phyloP scores from a whole-genome alignment of 2,329 filamentous ascomycete species.

The Capronia epimyces region DNA sequence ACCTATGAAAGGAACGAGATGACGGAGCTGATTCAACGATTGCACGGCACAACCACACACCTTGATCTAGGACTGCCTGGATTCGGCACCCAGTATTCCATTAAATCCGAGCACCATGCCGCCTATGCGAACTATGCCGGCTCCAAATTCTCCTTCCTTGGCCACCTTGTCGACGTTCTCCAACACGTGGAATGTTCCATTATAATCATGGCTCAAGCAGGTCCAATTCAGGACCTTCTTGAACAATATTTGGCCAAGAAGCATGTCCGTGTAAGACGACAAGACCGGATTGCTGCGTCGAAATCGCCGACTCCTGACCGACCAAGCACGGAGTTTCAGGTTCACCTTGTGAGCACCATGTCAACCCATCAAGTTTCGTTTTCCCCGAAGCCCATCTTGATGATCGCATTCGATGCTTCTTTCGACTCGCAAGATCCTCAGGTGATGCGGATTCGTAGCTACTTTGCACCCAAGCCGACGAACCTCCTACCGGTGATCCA shows the following conservation, averaged over 20 bases:
- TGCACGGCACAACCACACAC: conserved; percentile 42
- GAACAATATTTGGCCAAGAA: conserved; percentile 42
- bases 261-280: conserved; percentile 31
- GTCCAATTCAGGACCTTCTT: conserved; percentile 36
- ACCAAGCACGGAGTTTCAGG: conserved; percentile 31
- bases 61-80: conserved; percentile 42
- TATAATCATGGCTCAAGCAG: conserved; percentile 37
- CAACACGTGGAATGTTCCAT: conserved; percentile 36
- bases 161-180: conserved; percentile 38
- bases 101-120: conserved; percentile 37
- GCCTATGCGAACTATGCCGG: conserved; percentile 46
- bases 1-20: conserved; percentile 32
- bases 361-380: conserved; percentile 35
- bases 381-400: conserved; percentile 33
- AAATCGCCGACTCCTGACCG: conserved; percentile 9
- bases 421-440: conserved; percentile 39
- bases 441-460: conserved; percentile 37
- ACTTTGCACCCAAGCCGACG: conserved; percentile 32
- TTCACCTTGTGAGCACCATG: conserved; percentile 35
- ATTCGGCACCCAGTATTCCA: conserved; percentile 34
- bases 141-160: conserved; percentile 43
- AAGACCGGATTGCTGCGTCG: conserved; percentile 30
- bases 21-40: conserved; percentile 33
- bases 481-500: conserved; percentile 41
- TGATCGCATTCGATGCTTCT: conserved; percentile 42